Evolutionary conservation across 208 protist species (phyloP).

Genomic region (Leishmania martiniquensis): DNA sequence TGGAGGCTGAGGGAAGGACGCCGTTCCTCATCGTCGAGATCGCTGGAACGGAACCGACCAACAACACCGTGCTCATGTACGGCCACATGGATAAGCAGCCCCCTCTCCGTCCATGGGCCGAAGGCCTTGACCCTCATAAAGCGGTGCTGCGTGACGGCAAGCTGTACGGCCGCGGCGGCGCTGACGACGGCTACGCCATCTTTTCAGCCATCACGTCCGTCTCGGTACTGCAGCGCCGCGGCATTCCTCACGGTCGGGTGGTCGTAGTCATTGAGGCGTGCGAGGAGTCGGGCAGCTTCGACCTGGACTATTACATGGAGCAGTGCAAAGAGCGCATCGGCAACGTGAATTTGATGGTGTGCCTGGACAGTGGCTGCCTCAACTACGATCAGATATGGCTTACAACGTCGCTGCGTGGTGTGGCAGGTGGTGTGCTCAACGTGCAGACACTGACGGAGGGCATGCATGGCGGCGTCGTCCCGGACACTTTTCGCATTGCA

Average conservation of each 20-base stretch:
- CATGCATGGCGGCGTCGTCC: slow-evolving; percentile 96
- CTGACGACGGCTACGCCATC: slow-evolving; percentile 93
- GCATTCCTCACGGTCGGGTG: slow-evolving; percentile 79
- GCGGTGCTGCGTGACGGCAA: slow-evolving; percentile 87
- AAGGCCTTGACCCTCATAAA: slow-evolving; percentile 89
- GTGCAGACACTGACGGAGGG: slow-evolving; percentile 89
- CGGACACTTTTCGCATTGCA: slow-evolving; percentile 94
- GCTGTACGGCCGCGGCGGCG: slow-evolving; percentile 92
- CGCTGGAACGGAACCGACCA: slow-evolving; percentile 54
- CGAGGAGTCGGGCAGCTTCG: slow-evolving; percentile 91
- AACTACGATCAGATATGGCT: slow-evolving; percentile 97
- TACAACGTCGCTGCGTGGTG: slow-evolving; percentile 95
- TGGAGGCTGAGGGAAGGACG: slow-evolving; percentile 75
- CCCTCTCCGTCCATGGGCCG: slow-evolving; percentile 91
- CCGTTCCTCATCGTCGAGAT: slow-evolving; percentile 91
- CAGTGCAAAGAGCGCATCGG: slow-evolving; percentile 68
- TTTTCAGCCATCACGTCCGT: slow-evolving; percentile 84
- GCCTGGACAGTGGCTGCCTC: slow-evolving; percentile 92
- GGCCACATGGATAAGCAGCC: slow-evolving; percentile 98
- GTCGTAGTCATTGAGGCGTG: slow-evolving; percentile 91
- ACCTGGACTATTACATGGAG: slow-evolving; percentile 91
- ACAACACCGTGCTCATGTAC: slow-evolving; percentile 93
- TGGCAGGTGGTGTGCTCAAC: slow-evolving; percentile 83
- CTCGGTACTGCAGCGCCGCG: slow-evolving; percentile 75
- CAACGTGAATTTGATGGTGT: slow-evolving; percentile 91